Percentiles rank a stretch among this genome's conserved stretches.
Evolutionary conservation across 2,329 filamentous ascomycete species (phyloP).

Genomic region (Hortaea werneckii): DNA sequence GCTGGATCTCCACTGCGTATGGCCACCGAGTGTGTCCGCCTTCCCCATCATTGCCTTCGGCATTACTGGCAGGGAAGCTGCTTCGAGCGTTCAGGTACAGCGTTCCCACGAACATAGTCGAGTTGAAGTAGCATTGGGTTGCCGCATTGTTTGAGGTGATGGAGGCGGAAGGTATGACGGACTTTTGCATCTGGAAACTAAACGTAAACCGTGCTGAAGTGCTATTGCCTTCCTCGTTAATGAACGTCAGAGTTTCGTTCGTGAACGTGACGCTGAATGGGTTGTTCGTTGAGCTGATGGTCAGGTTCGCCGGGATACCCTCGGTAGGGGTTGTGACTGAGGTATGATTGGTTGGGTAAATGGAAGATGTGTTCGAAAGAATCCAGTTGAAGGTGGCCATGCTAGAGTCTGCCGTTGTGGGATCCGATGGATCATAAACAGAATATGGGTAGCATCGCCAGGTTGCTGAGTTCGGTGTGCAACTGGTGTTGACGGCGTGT

Average conservation of each 20-base stretch:
- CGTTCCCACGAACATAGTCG: slow-evolving; percentile 36
- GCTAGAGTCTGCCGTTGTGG: slow-evolving; percentile 21
- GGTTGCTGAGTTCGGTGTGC: slow-evolving; percentile 47
- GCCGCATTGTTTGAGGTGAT: slow-evolving; percentile 36
- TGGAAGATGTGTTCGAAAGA: slow-evolving; percentile 36
- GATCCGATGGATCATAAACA: slow-evolving; percentile 33
- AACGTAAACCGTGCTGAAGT: slow-evolving; percentile 49
- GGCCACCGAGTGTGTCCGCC: too few species aligned
- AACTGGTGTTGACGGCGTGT: slow-evolving; percentile 42
- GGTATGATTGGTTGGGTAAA: slow-evolving; percentile 31
- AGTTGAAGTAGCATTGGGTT: slow-evolving; percentile 49
- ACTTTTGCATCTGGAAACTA: slow-evolving; percentile 43
- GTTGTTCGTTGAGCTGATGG: slow-evolving; percentile 43
- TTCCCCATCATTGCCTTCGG: too few species aligned
- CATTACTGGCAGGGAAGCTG: too few species aligned
- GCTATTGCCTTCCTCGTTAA: slow-evolving; percentile 35
- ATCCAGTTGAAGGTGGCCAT: slow-evolving; percentile 52
- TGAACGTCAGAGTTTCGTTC: slow-evolving; percentile 40
- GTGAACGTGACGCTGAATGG: slow-evolving; percentile 48
- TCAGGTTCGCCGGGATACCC: slow-evolving; percentile 25
- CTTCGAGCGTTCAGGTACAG: too few species aligned
- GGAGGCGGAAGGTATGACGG: slow-evolving; percentile 39
- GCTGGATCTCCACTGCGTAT: too few species aligned
- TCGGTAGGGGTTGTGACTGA: slow-evolving; percentile 49
- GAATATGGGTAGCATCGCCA: slow-evolving; percentile 54